Conservation (phyloP, 2,329 filamentous ascomycete species). For the Emericellopsis cladophorae region DNA sequence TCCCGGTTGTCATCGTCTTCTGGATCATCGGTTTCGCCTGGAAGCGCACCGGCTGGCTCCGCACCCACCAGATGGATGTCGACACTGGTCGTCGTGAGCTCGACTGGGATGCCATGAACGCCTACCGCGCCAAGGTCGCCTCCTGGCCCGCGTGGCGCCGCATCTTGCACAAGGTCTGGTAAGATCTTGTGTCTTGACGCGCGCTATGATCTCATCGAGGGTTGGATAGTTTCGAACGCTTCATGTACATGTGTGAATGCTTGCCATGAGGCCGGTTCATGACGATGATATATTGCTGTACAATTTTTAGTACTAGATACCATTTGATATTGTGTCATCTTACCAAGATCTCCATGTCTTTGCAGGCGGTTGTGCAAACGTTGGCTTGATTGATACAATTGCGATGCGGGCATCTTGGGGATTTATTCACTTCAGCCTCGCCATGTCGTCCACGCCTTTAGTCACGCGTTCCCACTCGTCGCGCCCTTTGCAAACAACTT, state of each 20-base stretch:
- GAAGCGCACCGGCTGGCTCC: conserved; percentile 52
- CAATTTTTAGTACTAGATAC: conserved; percentile 3
- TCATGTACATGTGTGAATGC: background rate
- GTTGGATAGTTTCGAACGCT: background rate
- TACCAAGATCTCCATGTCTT: no score
- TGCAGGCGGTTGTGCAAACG: no score
- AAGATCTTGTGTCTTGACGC: conserved; percentile 5
- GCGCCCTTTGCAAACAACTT: no score
- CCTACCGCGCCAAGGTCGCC: conserved; percentile 33
- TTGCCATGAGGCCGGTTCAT: background rate
- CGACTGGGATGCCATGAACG: conserved; percentile 52
- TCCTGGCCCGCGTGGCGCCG: conserved; percentile 38
- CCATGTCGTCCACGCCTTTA: no score
- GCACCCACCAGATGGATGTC: conserved; percentile 49
- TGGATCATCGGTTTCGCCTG: conserved; percentile 48
- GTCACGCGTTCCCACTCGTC: no score
- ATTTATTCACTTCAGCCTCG: no score
- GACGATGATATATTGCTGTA: conserved; percentile 1
- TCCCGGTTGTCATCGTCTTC: conserved; percentile 42
- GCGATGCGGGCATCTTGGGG: no score
- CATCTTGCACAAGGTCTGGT: conserved; percentile 22
- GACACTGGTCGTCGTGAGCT: conserved; percentile 53
- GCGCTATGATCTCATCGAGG: background rate
- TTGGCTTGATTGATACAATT: no score
- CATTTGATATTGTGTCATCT: conserved; percentile 1